A percentile compares a stretch with the other conserved stretches of the same genome.
Evolutionary conservation across 345 rosid species (phyloP).

Genomic region (Rhizophora mangle): DNA sequence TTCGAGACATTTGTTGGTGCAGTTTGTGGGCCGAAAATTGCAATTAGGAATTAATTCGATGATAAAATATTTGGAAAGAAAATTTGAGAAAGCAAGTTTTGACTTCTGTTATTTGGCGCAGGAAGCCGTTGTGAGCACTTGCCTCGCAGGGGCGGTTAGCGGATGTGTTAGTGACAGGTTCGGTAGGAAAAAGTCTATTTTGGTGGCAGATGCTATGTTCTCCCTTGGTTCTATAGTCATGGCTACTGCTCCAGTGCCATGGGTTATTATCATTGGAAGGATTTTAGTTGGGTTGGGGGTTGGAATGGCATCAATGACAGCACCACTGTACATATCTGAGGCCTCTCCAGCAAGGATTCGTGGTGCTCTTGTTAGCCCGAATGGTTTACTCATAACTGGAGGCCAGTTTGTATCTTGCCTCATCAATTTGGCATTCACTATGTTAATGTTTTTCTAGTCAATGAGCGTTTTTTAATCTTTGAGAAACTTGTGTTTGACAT

Average conservation of each 20-base stretch:
- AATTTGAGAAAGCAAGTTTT: not conserved
- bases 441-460: conserved; percentile 24
- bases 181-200: conserved; percentile 59
- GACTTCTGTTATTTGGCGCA: not conserved
- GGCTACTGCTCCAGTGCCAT: conserved; percentile 71
- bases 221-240: conserved; percentile 60
- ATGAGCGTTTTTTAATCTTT: not conserved
- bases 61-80: too few species aligned
- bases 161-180: conserved; percentile 72
- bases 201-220: conserved; percentile 62
- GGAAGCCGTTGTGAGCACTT: conserved; percentile 83
- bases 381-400: conserved; percentile 76
- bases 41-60: too few species aligned
- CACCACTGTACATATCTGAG: conserved; percentile 90
- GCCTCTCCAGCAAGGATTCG: conserved; percentile 84
- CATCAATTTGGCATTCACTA: conserved; percentile 73
- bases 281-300: conserved; percentile 82
- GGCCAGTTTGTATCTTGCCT: conserved; percentile 85
- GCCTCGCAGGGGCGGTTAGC: conserved; percentile 75
- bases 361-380: conserved; percentile 84
- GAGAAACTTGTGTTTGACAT: not conserved
- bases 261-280: conserved; percentile 68
- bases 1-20: too few species aligned
- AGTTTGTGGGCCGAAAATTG: too few species aligned
- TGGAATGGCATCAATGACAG: conserved; percentile 94